Base-by-base conservation (phyloP, 1,284 basidiomycete genomes). In the Mycena citricolor region DNA sequence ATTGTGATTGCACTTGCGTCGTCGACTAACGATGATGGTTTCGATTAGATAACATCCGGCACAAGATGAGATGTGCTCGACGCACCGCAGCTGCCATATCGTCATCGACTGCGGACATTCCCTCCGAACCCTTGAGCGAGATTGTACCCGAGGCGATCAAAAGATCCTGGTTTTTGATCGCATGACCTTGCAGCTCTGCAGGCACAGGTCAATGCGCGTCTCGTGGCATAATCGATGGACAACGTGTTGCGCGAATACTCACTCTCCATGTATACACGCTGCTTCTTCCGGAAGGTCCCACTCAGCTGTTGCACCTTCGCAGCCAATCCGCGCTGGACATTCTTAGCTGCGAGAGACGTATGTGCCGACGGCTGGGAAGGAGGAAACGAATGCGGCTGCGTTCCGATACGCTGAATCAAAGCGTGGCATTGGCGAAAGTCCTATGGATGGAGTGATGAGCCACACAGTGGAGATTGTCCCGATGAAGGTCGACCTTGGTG, bases 251-350 rank as follows among this genome's bases (percentile, higher is more conserved):
- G 36, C 37, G 42, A 49, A 38, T 46, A 80, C 94, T 70, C 61
- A 95, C 94, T 92, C 67, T 95, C 89, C 83, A 99, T 88, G 67
- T 99, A 99, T 23, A 94, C 86, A 44, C 90, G 82, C 68, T 99
- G 97, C 71, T 97, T 97, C 74, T 95, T 97, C 49, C 97, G 79
- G 62, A 99, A 99, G n/a, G 84, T 73, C 16, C 86, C 88, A 57
- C 90, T 94, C 37, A 94, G 73, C 56, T 94, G 90, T 70, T 99
- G 97, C 8, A 98, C 83, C 61, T 93, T 90, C 19, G 90, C 92
- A 16, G 97, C 97, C 28, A 99, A 79, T 10, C 87, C 94, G 23
- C 94, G 84, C 65, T 99, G 95, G n/a, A 97, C 92, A 61, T 99
- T 99, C 68, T 91, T 86, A 31, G 90, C 87, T 1, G 93, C 84